These are phyloP conservation scores for Zelopaecilomyces penicillatus DNA, from an alignment of 2,329 filamentous ascomycete genomes.

Conservation along the genomic window DNA sequence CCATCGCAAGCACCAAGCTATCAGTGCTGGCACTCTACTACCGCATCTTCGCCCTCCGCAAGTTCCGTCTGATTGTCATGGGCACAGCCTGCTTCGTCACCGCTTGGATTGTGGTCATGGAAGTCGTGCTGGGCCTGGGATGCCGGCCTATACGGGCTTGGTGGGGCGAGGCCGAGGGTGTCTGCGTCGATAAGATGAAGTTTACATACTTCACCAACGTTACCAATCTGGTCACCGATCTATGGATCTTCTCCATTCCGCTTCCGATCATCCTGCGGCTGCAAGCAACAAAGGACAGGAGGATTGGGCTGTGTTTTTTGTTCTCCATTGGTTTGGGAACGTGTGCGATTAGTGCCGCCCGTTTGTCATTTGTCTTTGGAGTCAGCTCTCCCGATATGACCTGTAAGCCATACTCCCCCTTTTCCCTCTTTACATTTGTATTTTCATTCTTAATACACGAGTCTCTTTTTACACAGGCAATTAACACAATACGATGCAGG, in stretches of 20 bases:
- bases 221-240: slow-evolving; percentile 7
- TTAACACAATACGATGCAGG: not conserved
- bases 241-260: slow-evolving; percentile 11
- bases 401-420: slow-evolving; percentile 2
- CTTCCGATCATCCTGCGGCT: slow-evolving; percentile 6
- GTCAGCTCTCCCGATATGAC: slow-evolving; percentile 8
- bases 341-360: slow-evolving; percentile 9
- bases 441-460: too few relatives aligned
- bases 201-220: slow-evolving; percentile 10
- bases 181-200: slow-evolving; percentile 9
- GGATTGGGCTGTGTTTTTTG: slow-evolving; percentile 6
- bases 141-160: slow-evolving; percentile 7
- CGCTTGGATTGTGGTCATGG: slow-evolving; percentile 8
- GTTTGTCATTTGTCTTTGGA: slow-evolving; percentile 8
- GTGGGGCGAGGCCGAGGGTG: slow-evolving; percentile 4
- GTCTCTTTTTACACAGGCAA: too few relatives aligned
- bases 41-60: slow-evolving; percentile 8
- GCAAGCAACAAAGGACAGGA: slow-evolving; percentile 7
- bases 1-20: slow-evolving; percentile 11
- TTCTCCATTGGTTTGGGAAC: slow-evolving; percentile 11
- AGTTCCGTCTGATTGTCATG: slow-evolving; percentile 6
- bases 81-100: slow-evolving; percentile 6
- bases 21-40: slow-evolving; percentile 9
- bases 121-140: slow-evolving; percentile 10
- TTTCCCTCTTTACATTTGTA: not conserved